Conservation (phyloP, 805 yeast genomes). For the Nematodospora valgi region DNA sequence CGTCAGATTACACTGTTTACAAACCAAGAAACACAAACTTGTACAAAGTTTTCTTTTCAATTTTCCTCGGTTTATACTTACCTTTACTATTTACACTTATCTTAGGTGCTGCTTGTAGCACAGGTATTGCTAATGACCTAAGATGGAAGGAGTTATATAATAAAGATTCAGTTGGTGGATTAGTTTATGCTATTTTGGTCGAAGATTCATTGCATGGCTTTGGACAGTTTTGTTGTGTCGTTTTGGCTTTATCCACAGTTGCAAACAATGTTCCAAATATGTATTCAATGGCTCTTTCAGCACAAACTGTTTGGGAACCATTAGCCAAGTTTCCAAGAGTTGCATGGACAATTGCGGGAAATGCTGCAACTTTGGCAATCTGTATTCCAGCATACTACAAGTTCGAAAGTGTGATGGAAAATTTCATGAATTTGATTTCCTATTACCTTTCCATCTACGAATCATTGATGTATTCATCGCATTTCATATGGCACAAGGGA, state of each 20-base stretch:
- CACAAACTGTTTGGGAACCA: constrained; percentile 79
- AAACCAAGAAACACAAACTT: constrained; percentile 66
- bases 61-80: constrained; percentile 58
- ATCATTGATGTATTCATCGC: constrained; percentile 75
- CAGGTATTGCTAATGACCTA: constrained; percentile 51
- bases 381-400: constrained; percentile 84
- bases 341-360: constrained; percentile 75
- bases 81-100: constrained; percentile 73
- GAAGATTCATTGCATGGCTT: constrained; percentile 80
- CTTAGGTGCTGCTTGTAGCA: constrained; percentile 83
- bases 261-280: constrained; percentile 92
- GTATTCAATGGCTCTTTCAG: constrained; percentile 85
- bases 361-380: constrained; percentile 74
- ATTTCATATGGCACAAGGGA: constrained; percentile 71
- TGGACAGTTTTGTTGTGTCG: constrained; percentile 85
- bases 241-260: constrained; percentile 81
- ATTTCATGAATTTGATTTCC: constrained; percentile 89
- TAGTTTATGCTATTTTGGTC: constrained; percentile 74
- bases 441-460: constrained; percentile 88
- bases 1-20: constrained; percentile 89
- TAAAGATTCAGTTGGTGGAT: constrained; percentile 54
- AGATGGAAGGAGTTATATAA: constrained; percentile 28
- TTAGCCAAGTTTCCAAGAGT: constrained; percentile 77
- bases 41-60: constrained; percentile 57
- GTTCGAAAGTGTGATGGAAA: constrained; percentile 68